Evolutionary conservation across 306 rosid species (phyloP).

Genomic region (Sindora glabra): DNA sequence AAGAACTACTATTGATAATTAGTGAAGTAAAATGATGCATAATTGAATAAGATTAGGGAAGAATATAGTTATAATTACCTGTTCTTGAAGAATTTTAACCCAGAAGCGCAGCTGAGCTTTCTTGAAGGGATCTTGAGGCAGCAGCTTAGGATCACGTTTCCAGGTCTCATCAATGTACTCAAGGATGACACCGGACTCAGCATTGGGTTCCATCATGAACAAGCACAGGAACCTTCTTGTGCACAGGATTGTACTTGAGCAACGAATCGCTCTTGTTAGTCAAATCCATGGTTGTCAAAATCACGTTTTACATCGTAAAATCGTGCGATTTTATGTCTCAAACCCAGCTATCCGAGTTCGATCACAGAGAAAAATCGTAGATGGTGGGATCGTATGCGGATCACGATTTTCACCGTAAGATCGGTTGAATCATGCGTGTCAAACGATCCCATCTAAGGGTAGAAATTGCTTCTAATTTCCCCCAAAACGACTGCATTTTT

Average conservation of each 20-base stretch:
- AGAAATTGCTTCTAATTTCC: no score
- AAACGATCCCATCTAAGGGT: no score
- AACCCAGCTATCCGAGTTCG: no score
- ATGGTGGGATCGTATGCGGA: no score
- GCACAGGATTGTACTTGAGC: conserved; percentile 29
- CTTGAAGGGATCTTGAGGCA: conserved; percentile 22
- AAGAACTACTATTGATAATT: no score
- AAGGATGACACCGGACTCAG: conserved; percentile 19
- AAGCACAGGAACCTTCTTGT: conserved; percentile 31
- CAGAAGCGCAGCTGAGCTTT: conserved; percentile 35
- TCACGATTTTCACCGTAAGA: no score
- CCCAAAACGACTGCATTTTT: no score
- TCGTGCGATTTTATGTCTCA: no score
- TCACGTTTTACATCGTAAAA: no score
- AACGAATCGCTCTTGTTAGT: conserved; percentile 25
- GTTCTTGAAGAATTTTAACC: conserved; percentile 14
- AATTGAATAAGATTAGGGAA: neutral
- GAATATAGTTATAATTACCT: neutral
- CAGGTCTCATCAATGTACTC: conserved; percentile 34
- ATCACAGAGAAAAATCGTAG: no score
- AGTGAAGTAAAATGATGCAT: neutral
- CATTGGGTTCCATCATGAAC: conserved; percentile 21
- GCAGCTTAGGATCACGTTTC: conserved; percentile 18
- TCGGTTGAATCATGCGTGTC: no score
- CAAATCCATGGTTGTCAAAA: no score